These are phyloP conservation scores for Macadamia integrifolia DNA, from an alignment of 164 flowering plant species.

Conservation along the genomic window DNA sequence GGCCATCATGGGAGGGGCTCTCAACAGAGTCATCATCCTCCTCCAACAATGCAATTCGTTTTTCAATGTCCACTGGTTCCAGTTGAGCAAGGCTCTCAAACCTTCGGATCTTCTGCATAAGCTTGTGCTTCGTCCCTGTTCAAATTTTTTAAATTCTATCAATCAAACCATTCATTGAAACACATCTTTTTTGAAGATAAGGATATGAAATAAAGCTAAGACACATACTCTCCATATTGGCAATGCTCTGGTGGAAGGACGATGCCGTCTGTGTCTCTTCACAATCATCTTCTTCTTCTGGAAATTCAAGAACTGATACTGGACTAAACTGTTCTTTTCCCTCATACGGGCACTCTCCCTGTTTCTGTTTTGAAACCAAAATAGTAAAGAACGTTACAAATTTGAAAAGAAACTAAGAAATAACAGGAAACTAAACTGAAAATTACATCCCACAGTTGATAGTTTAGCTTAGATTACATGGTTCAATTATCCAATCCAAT, in stretches of 20 bases:
- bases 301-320: slow-evolving; percentile 65
- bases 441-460: no score
- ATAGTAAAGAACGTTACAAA: background rate
- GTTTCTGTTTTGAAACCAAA: slow-evolving; percentile 1
- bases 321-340: slow-evolving; percentile 78
- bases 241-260: slow-evolving; percentile 26
- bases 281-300: slow-evolving; percentile 43
- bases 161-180: no score
- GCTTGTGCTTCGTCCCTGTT: slow-evolving; percentile 40
- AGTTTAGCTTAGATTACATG: no score
- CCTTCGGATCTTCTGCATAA: slow-evolving; percentile 33
- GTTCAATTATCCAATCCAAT: no score
- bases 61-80: slow-evolving; percentile 49
- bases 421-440: no score
- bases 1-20: background rate
- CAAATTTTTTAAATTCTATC: background rate
- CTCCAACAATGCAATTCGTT: slow-evolving; percentile 27
- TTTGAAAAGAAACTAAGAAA: no score
- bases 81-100: slow-evolving; percentile 40
- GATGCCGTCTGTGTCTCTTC: slow-evolving; percentile 25
- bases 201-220: background rate
- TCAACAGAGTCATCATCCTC: slow-evolving; percentile 22
- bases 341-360: slow-evolving; percentile 30
- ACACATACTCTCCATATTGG: slow-evolving; percentile 38
- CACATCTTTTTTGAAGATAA: background rate